Percentiles rank a stretch among this genome's conserved stretches.
phyloP scores from a whole-genome alignment of 73 alveolate species.

The Tetrahymena thermophila region DNA sequence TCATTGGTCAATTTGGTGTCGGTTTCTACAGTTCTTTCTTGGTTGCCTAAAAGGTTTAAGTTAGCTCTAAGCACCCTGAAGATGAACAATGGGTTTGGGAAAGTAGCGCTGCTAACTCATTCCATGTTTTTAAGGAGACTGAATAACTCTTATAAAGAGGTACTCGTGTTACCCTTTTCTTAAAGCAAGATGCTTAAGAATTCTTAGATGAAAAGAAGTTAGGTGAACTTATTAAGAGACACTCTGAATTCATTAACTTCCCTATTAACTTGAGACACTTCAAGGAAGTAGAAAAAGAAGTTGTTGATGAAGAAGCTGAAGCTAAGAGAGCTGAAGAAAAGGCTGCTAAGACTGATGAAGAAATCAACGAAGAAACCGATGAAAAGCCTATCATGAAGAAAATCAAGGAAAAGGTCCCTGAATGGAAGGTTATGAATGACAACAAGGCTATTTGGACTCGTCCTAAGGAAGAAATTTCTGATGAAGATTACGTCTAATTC shows the following conservation, averaged over 20 bases:
- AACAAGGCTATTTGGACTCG: conserved; percentile 98
- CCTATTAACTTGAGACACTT: conserved; percentile 92
- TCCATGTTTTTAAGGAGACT: conserved; percentile 90
- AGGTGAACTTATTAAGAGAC: conserved; percentile 85
- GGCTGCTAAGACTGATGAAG: conserved; percentile 76
- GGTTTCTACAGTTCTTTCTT: conserved; percentile 99
- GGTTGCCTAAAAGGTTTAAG: conserved; percentile 97
- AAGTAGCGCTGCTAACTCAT: conserved; percentile 96
- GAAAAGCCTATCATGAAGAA: conserved; percentile 74
- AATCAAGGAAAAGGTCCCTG: conserved; percentile 90
- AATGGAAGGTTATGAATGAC: conserved; percentile 96
- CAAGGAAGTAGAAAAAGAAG: conserved; percentile 86
- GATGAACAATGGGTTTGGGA: conserved; percentile 97
- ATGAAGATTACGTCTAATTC: conserved; percentile 92
- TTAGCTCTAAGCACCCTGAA: conserved; percentile 91
- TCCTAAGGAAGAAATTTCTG: conserved; percentile 90
- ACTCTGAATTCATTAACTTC: conserved; percentile 96
- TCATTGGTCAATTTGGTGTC: conserved; percentile 99
- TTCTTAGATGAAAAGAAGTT: conserved; percentile 92
- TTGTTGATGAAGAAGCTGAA: conserved; percentile 65
- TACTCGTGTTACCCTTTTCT: conserved; percentile 91
- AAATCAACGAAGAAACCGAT: conserved; percentile 72
- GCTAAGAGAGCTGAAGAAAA: conserved; percentile 72
- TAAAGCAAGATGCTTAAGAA: conserved; percentile 98
- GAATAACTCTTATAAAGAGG: conserved; percentile 98